These are phyloP conservation scores for Thecamonas trahens DNA, from an alignment of 78 protist species.

Conservation along the genomic window DNA sequence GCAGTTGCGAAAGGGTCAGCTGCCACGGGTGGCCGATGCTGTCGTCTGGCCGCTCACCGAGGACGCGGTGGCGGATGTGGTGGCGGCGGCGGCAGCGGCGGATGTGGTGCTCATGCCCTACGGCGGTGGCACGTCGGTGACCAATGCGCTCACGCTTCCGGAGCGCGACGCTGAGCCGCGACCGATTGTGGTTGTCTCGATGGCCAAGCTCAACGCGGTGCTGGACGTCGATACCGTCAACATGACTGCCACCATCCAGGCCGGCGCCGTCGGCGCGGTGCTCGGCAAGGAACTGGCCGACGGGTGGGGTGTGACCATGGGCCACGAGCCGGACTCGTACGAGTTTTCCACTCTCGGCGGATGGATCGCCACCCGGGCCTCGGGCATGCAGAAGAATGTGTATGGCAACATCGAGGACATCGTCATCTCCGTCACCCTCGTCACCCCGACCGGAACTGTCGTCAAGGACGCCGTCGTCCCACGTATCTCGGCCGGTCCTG, in stretches of 20 bases:
- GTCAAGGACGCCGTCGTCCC: constrained; percentile 46
- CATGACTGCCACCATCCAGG: constrained; percentile 70
- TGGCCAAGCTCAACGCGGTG: constrained; percentile 68
- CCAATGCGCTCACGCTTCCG: constrained; percentile 57
- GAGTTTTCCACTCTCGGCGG: constrained; percentile 82
- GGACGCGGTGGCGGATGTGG: constrained; percentile 62
- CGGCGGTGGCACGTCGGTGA: constrained; percentile 82
- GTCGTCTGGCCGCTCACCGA: constrained; percentile 63
- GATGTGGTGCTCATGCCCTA: constrained; percentile 72
- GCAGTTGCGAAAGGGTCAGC: constrained; percentile 18
- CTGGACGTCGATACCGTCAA: constrained; percentile 66
- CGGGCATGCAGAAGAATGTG: constrained; percentile 68
- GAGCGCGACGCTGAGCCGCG: constrained; percentile 35
- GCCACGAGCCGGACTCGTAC: constrained; percentile 83
- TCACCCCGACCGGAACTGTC: constrained; percentile 71
- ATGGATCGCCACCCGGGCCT: constrained; percentile 80
- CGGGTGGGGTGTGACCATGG: constrained; percentile 58
- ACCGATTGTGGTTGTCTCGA: constrained; percentile 67
- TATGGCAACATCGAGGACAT: constrained; percentile 84
- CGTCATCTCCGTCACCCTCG: constrained; percentile 53
- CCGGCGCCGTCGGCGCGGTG: constrained; percentile 75
- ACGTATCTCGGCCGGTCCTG: constrained; percentile 58
- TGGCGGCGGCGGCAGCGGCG: constrained; percentile 41
- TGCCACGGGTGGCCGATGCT: constrained; percentile 44
- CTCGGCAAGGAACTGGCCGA: constrained; percentile 45